Percentiles rank a stretch among this genome's conserved stretches.
phyloP scores from a whole-genome alignment of 306 rosid species.

The Malus orientalis region DNA sequence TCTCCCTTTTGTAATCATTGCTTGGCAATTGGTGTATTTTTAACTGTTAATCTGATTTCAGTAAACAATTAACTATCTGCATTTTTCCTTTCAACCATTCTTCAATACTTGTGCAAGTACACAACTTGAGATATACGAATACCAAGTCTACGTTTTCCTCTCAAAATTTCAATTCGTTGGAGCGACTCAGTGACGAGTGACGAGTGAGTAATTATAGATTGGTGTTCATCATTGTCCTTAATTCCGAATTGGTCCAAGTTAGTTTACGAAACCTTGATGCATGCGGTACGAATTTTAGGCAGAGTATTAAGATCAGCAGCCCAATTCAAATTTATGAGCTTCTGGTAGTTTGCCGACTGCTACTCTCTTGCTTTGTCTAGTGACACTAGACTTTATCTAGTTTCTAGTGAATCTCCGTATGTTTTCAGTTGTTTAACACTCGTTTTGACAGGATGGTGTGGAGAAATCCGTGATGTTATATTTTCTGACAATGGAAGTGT shows the following conservation, averaged over 20 bases:
- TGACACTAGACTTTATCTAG: not conserved
- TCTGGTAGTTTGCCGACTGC: not conserved
- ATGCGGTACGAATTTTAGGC: not conserved
- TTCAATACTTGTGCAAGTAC: not conserved
- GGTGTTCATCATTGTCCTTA: not conserved
- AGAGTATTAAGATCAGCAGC: not conserved
- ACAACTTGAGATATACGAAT: not conserved
- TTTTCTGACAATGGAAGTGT: constrained; percentile 86
- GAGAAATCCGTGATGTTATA: constrained; percentile 94
- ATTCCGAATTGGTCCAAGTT: not conserved
- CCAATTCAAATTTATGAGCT: not conserved
- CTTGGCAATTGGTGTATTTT: not conserved
- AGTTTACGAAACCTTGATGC: not conserved
- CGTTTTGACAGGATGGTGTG: constrained; percentile 83
- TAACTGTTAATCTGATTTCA: not conserved
- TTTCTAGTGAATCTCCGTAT: not conserved
- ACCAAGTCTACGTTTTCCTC: not conserved
- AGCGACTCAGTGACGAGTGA: no score
- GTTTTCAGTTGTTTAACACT: not conserved
- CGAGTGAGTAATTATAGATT: not conserved
- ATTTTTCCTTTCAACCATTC: not conserved
- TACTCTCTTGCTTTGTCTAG: not conserved
- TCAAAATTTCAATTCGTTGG: no score
- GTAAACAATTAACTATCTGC: not conserved
- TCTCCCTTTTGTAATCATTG: not conserved